These are phyloP conservation scores for Aspergillus ibericus DNA, from an alignment of 2,329 filamentous ascomycete genomes.

Conservation along the genomic window DNA sequence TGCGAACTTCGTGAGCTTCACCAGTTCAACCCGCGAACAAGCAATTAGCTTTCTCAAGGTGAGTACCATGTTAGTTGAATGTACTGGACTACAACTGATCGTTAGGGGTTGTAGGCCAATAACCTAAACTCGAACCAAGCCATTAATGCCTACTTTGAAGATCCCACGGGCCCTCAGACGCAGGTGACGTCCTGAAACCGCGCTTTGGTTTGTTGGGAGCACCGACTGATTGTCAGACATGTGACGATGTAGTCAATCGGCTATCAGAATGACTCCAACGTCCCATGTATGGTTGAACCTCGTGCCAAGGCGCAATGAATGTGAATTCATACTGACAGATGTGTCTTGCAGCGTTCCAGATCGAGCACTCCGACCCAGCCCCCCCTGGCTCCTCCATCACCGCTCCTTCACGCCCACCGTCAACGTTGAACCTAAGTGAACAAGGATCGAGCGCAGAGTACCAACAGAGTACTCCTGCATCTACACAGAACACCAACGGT, in stretches of 20 bases:
- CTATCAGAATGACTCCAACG: conserved; percentile 27
- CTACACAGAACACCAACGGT: conserved; percentile 32
- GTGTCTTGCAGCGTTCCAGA: conserved; percentile 35
- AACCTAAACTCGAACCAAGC: conserved; percentile 47
- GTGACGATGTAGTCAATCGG: conserved; percentile 15
- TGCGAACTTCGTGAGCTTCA: conserved; percentile 42
- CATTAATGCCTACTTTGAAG: conserved; percentile 51
- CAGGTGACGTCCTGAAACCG: conserved; percentile 27
- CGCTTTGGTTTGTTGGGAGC: neutral
- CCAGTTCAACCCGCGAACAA: conserved; percentile 40
- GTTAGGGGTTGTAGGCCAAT: conserved; percentile 37
- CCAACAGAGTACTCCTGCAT: conserved; percentile 25
- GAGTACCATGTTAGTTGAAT: neutral
- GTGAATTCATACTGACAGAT: conserved; percentile 9
- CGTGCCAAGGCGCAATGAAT: neutral
- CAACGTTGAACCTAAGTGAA: conserved; percentile 40
- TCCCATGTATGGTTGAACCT: conserved; percentile 25
- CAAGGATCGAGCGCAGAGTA: conserved; percentile 19
- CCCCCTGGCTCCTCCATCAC: conserved; percentile 37
- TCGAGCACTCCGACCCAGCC: conserved; percentile 38
- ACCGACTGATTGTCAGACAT: conserved; percentile 13
- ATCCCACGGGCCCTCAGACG: conserved; percentile 37
- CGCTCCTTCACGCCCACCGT: conserved; percentile 50
- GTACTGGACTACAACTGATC: conserved; percentile 13
- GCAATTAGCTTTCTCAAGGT: conserved; percentile 46